Percentiles rank a stretch among this genome's conserved stretches.
phyloP scores from a whole-genome alignment of 768 basidiomycete species.

The Lenzites betulinus region DNA sequence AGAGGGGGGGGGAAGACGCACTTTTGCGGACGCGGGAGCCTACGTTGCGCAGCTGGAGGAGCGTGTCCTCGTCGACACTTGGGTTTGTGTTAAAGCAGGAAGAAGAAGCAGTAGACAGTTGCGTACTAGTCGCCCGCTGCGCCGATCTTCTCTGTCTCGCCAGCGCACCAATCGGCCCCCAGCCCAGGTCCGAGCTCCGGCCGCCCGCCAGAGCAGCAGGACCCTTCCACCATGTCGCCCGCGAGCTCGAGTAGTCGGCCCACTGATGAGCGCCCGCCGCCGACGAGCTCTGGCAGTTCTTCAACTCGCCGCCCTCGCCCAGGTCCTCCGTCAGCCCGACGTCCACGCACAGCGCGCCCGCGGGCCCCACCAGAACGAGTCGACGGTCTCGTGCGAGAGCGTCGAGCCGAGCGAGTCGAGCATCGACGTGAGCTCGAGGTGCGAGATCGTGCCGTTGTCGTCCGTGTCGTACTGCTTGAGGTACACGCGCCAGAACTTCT shows the following conservation, averaged over 20 bases:
- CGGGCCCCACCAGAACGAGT: too few species aligned
- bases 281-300: constrained; percentile 86
- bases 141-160: constrained; percentile 19
- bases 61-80: constrained; percentile 24
- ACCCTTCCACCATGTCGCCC: constrained; percentile 13
- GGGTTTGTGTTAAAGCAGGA: neutral
- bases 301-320: constrained; percentile 45
- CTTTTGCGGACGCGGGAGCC: constrained; percentile 24
- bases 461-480: too few species aligned
- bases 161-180: constrained; percentile 7
- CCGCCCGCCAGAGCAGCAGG: constrained; percentile 20
- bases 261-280: constrained; percentile 4
- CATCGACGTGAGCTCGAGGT: too few species aligned
- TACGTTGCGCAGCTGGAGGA: constrained; percentile 23
- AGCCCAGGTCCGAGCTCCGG: constrained; percentile 12
- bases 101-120: neutral
- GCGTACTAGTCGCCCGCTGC: constrained; percentile 20
- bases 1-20: neutral
- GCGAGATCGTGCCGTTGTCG: too few species aligned
- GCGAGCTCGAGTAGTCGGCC: constrained; percentile 13
- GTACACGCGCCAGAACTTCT: too few species aligned
- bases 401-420: too few species aligned
- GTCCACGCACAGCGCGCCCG: constrained; percentile 19
- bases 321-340: constrained; percentile 13
- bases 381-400: too few species aligned